A percentile compares a stretch with the other conserved stretches of the same genome.
Evolutionary conservation across 2,329 filamentous ascomycete species (phyloP).

Genomic region (Fusarium sp.): DNA sequence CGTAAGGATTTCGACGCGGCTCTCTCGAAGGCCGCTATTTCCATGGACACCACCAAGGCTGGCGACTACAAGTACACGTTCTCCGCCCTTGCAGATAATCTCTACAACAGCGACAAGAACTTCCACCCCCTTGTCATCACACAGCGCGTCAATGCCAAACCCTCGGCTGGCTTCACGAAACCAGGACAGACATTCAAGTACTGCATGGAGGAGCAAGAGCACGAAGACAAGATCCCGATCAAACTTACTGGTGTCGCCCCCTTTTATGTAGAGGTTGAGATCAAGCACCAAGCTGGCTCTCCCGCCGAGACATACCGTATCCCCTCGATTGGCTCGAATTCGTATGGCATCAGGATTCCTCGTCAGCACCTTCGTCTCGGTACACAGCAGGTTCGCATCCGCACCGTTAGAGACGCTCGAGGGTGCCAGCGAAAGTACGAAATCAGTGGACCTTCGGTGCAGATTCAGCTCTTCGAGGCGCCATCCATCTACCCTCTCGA

Average conservation of each 20-base stretch:
- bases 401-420: slow-evolving; percentile 85
- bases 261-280: slow-evolving; percentile 89
- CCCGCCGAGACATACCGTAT: slow-evolving; percentile 84
- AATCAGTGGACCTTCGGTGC: slow-evolving; percentile 76
- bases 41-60: slow-evolving; percentile 85
- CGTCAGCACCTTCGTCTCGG: slow-evolving; percentile 85
- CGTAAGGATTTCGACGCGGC: slow-evolving; percentile 80
- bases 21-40: slow-evolving; percentile 77
- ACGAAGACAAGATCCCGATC: slow-evolving; percentile 89
- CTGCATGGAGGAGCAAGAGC: slow-evolving; percentile 83
- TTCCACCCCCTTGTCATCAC: slow-evolving; percentile 74
- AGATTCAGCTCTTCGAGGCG: slow-evolving; percentile 91
- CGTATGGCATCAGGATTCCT: slow-evolving; percentile 84
- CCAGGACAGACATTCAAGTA: slow-evolving; percentile 96
- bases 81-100: slow-evolving; percentile 80
- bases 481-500: slow-evolving; percentile 91
- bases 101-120: slow-evolving; percentile 79
- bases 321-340: slow-evolving; percentile 77
- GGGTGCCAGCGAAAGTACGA: slow-evolving; percentile 86
- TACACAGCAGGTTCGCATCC: slow-evolving; percentile 88
- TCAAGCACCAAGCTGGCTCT: slow-evolving; percentile 86
- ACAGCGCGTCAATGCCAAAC: slow-evolving; percentile 85
- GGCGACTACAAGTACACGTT: slow-evolving; percentile 90
- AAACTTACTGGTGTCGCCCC: slow-evolving; percentile 83
- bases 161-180: slow-evolving; percentile 81